A percentile compares a stretch with the other conserved stretches of the same genome.
Conservation (phyloP, 2,329 filamentous ascomycete genomes). For the Chrysoporthe cubensis region DNA sequence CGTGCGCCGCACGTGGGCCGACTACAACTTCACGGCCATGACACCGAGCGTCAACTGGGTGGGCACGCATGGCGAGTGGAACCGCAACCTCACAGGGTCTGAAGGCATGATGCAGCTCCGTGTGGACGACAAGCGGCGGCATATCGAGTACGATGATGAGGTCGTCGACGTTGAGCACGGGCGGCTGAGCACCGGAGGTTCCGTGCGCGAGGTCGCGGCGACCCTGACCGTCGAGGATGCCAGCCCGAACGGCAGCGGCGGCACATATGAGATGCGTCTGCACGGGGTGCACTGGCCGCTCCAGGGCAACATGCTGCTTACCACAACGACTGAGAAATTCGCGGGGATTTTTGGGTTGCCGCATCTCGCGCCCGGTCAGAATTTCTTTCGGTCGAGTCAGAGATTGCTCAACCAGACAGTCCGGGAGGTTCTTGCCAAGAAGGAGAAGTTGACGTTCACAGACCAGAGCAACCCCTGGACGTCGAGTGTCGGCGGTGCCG, state of each 20-base stretch:
- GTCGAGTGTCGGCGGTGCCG: constrained; percentile 65
- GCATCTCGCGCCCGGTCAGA: constrained; percentile 69
- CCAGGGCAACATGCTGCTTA: constrained; percentile 79
- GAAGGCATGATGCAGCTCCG: constrained; percentile 72
- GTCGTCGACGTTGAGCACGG: constrained; percentile 34
- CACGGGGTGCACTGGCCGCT: constrained; percentile 85
- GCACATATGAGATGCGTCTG: constrained; percentile 78
- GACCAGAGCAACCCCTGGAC: constrained; percentile 76
- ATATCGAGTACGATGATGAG: constrained; percentile 47
- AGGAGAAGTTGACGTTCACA: constrained; percentile 58
- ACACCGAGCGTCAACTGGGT: constrained; percentile 70
- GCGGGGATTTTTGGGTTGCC: constrained; percentile 89
- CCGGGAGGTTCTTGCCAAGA: constrained; percentile 66
- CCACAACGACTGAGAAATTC: constrained; percentile 92
- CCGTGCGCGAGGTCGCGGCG: constrained; percentile 70
- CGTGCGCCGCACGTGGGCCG: constrained; percentile 50
- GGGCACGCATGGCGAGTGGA: constrained; percentile 62
- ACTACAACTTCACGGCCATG: constrained; percentile 67
- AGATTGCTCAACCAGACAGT: constrained; percentile 75
- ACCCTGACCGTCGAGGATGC: constrained; percentile 74
- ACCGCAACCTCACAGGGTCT: constrained; percentile 77
- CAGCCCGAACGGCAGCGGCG: constrained; percentile 56
- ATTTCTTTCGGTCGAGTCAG: constrained; percentile 62
- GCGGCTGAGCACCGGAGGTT: constrained; percentile 49
- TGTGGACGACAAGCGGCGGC: constrained; percentile 60